phyloP scores from a whole-genome alignment of 164 flowering plant species.

The Platanus orientalis region DNA sequence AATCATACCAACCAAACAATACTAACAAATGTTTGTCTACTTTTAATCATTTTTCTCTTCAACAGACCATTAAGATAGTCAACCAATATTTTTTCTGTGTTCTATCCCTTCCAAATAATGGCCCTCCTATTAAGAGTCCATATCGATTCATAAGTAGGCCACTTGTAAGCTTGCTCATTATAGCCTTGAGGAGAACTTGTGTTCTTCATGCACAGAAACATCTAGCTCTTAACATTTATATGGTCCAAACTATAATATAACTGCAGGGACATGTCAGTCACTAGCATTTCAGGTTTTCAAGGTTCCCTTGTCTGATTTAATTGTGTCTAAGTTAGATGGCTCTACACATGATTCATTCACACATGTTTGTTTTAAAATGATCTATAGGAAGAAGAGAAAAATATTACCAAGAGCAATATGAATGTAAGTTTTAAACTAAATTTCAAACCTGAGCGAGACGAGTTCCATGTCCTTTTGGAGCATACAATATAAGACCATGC shows the following conservation, averaged over 20 bases:
- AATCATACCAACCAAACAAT: neutral
- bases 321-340: no score
- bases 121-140: neutral
- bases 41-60: neutral
- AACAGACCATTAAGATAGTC: neutral
- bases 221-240: neutral
- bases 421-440: neutral
- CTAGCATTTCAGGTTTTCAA: neutral
- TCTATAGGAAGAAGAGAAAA: neutral
- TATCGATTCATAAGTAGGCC: neutral
- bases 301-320: neutral
- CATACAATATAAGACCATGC: slow-evolving; percentile 83
- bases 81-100: neutral
- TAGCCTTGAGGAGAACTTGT: neutral
- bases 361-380: neutral
- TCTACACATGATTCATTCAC: neutral
- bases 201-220: neutral
- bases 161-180: neutral
- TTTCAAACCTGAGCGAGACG: slow-evolving; percentile 85
- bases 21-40: neutral
- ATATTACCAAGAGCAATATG: neutral
- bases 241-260: neutral
- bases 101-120: neutral
- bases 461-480: slow-evolving; percentile 91
- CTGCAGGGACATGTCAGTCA: neutral